Evolutionary conservation across 73 alveolate genomes (phyloP), one percentile per base, ranked within the genome.

Genomic region (Paramecium biaurelia): DNA sequence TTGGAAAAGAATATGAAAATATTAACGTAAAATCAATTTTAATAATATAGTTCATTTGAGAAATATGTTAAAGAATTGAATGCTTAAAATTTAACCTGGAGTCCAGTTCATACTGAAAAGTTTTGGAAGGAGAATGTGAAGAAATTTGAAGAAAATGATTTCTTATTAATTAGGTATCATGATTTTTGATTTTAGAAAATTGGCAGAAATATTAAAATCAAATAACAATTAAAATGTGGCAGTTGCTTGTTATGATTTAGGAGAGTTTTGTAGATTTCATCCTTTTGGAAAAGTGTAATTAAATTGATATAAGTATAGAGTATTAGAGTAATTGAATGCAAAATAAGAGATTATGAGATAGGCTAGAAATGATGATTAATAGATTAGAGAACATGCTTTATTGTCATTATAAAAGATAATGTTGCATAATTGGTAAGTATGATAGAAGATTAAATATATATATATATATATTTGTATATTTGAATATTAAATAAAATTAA

Each of bases 81-180:
- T 92, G 85, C 89, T 79, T 95, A 95, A 74, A 76, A 94, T 32
- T 92, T 97, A 42, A 96, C 96, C 86, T 96, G 98, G 97, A 97
- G 98, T 30, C 97, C 99, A 45, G 68, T 96, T 85, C 99, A 97
- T 92, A 94, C 99, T 23, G 98, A 95, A 94, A 97, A 95, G 90
- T 96, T 96, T 96, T 97, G 99, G 99, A 96, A 97, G 92, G 99
- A 97, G 72, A 97, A 97, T 94, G 94, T 93, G 86, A 94, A 93
- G 85, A 96, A 95, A 70, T 97, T 97, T 96, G 97, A 97, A 85
- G 96, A 96, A 47, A 92, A 92, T 79, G 98, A 89, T 49, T 70
- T 70, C 38, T 43, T 79, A 43, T 14, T 79, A 12, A 79, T 79
- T 2, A 79, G 76, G 90, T 79, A 79, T 42, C 3, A 15, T 0